These are phyloP conservation scores for Metschnikowia colocasiae DNA, from an alignment of 805 yeast genomes.

Conservation along the genomic window DNA sequence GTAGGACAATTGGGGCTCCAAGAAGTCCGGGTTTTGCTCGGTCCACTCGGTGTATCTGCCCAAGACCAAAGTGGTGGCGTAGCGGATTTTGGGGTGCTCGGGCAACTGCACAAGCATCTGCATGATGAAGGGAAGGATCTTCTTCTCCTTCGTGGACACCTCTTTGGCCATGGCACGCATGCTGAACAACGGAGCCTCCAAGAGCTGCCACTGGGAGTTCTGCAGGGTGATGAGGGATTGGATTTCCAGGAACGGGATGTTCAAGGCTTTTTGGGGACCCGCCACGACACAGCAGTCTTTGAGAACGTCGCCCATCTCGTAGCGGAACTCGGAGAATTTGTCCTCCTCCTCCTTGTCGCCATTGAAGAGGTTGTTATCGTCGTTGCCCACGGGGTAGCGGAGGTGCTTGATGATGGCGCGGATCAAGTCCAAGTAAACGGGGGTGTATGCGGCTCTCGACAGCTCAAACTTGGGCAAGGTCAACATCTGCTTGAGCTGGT, in stretches of 20 bases:
- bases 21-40: constrained; percentile 71
- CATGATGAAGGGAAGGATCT: constrained; percentile 74
- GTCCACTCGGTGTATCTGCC: constrained; percentile 99
- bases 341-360: constrained; percentile 81
- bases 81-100: constrained; percentile 80
- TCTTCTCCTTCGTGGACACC: constrained; percentile 62
- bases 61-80: constrained; percentile 86
- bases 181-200: constrained; percentile 87
- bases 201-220: constrained; percentile 67
- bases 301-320: constrained; percentile 96
- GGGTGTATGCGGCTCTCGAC: constrained; percentile 48
- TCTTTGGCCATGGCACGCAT: constrained; percentile 94
- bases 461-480: constrained; percentile 54
- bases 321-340: constrained; percentile 88
- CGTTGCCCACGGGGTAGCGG: constrained; percentile 57
- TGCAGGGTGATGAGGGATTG: constrained; percentile 33
- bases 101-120: constrained; percentile 64
- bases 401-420: constrained; percentile 63
- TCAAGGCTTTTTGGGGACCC: constrained; percentile 68
- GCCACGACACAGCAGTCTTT: constrained; percentile 92
- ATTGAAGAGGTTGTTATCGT: constrained; percentile 47
- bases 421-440: constrained; percentile 56
- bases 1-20: constrained; percentile 80
- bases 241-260: constrained; percentile 64
- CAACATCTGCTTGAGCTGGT: constrained; percentile 68